These are phyloP conservation scores for Fragilariopsis cylindrus DNA, from an alignment of 108 stramenopile genomes.

Conservation along the genomic window DNA sequence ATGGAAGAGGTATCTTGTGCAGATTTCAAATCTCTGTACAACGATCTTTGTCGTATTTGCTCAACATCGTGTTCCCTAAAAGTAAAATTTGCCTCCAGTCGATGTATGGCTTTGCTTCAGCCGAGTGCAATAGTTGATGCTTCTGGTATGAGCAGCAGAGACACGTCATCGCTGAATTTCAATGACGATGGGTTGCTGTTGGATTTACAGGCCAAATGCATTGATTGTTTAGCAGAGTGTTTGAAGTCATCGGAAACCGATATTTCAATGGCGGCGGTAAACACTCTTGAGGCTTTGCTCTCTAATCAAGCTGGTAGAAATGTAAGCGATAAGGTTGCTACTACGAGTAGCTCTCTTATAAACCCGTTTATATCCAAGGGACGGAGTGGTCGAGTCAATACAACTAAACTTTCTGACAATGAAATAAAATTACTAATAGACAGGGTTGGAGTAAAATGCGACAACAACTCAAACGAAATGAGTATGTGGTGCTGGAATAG, in stretches of 20 bases:
- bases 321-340: not conserved
- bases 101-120: slow-evolving; percentile 12
- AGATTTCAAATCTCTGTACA: slow-evolving; percentile 1
- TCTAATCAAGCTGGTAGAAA: slow-evolving; percentile 38
- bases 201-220: slow-evolving; percentile 24
- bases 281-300: slow-evolving; percentile 55
- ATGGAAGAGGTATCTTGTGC: not conserved
- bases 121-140: slow-evolving; percentile 3
- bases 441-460: not conserved
- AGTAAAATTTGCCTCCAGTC: slow-evolving; percentile 13
- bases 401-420: slow-evolving; percentile 1
- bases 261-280: slow-evolving; percentile 50
- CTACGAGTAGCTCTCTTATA: slow-evolving; percentile 12
- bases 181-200: not conserved
- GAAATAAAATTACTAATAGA: slow-evolving; percentile 1
- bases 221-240: slow-evolving; percentile 39
- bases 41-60: not conserved
- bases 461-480: slow-evolving; percentile 8
- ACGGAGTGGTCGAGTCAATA: not conserved
- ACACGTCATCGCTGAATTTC: not conserved
- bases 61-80: slow-evolving; percentile 7
- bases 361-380: slow-evolving; percentile 16
- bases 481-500: slow-evolving; percentile 75
- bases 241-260: slow-evolving; percentile 45
- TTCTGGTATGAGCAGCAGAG: not conserved